These are phyloP conservation scores for Fusarium veterinarium DNA, from an alignment of 2,329 filamentous ascomycete species.

Conservation along the genomic window DNA sequence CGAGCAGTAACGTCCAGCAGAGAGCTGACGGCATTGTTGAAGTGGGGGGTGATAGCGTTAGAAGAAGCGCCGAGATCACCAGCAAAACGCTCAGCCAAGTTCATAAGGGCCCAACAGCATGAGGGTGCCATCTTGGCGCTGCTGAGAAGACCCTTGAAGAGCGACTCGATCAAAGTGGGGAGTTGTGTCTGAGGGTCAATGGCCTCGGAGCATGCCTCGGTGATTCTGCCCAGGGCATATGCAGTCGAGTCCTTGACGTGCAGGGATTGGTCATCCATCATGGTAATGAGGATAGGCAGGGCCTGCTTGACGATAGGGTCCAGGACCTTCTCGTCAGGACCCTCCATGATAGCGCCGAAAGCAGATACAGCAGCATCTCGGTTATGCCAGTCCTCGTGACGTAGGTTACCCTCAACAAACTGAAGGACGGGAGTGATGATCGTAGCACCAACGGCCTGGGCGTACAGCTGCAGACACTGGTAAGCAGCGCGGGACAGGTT, in stretches of 20 bases:
- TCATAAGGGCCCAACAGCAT: constrained; percentile 99
- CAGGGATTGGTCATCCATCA: constrained; percentile 90
- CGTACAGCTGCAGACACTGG: constrained; percentile 94
- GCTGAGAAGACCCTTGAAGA: constrained; percentile 90
- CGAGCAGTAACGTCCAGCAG: constrained; percentile 88
- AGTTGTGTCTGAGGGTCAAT: constrained; percentile 89
- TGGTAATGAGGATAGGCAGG: constrained; percentile 86
- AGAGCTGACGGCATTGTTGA: constrained; percentile 89
- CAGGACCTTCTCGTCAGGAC: constrained; percentile 90
- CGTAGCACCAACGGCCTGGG: constrained; percentile 86
- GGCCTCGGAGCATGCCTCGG: constrained; percentile 89
- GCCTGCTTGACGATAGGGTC: constrained; percentile 97
- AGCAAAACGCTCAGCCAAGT: constrained; percentile 94
- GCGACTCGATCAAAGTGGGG: constrained; percentile 83
- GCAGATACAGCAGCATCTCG: constrained; percentile 96
- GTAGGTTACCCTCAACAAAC: constrained; percentile 93
- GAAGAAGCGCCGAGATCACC: constrained; percentile 80
- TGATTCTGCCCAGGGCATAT: constrained; percentile 95
- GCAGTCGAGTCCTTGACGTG: constrained; percentile 97
- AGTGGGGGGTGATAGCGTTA: constrained; percentile 91
- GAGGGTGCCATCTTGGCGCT: constrained; percentile 97
- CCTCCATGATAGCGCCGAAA: constrained; percentile 99
- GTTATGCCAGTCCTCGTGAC: constrained; percentile 92
- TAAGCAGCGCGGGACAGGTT: constrained; percentile 95
- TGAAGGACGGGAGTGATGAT: constrained; percentile 87